phyloP scores from a whole-genome alignment of 495 filamentous ascomycete species.

The Hyaloscypha hepaticicola region DNA sequence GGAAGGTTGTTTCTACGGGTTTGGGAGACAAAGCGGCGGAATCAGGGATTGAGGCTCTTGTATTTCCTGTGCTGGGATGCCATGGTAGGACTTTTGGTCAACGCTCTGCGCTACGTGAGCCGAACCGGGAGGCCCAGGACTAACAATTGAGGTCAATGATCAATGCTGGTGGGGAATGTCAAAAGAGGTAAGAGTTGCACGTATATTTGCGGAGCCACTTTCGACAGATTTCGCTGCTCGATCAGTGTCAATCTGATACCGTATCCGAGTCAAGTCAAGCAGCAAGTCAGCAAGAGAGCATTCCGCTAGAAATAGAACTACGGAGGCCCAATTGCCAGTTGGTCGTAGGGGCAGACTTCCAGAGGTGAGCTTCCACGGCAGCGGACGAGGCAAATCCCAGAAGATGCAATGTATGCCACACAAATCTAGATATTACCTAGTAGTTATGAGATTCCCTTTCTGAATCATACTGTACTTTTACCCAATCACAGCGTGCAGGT shows the following conservation, averaged over 20 bases:
- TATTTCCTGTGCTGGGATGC: conserved; percentile 1
- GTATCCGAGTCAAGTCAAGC: neutral
- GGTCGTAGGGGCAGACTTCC: neutral
- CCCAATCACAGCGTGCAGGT: neutral
- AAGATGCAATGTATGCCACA: neutral
- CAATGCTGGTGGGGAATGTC: neutral
- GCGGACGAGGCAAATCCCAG: too few relatives aligned
- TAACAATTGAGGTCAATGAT: neutral
- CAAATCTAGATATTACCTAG: neutral
- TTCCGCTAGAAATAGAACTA: neutral
- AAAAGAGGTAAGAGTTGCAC: neutral
- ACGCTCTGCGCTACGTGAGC: conserved; percentile 2
- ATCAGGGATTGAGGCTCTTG: neutral
- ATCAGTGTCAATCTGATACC: conserved; percentile 12
- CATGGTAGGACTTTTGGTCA: conserved; percentile 8
- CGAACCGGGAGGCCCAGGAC: neutral
- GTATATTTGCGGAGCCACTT: neutral
- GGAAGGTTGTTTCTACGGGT: neutral
- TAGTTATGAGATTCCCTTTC: neutral
- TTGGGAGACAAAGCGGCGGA: neutral
- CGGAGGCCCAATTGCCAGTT: neutral
- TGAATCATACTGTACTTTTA: neutral
- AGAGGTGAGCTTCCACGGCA: too few relatives aligned
- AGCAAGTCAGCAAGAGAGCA: neutral
- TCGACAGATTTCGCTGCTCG: neutral